Percentiles rank a stretch among this genome's conserved stretches.
phyloP scores from a whole-genome alignment of 345 rosid species.

The Brassica cretica region DNA sequence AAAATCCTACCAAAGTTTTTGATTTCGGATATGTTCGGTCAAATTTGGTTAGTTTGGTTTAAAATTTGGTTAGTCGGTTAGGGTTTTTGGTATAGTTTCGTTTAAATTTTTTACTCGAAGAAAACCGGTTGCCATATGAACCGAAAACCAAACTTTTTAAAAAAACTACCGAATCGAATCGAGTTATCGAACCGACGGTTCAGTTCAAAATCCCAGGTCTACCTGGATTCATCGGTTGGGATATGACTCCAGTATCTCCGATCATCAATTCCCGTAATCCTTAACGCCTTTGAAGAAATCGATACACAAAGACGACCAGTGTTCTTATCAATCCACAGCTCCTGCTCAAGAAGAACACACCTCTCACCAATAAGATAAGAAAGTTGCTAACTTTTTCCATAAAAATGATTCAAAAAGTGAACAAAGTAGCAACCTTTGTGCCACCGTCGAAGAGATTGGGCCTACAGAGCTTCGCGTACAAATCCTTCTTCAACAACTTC shows the following conservation, averaged over 20 bases:
- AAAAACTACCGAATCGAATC: too few relatives aligned
- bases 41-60: too few relatives aligned
- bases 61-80: background rate
- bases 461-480: constrained; percentile 47
- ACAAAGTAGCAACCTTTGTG: constrained; percentile 46
- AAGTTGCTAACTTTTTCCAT: background rate
- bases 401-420: background rate
- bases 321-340: constrained; percentile 63
- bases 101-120: background rate
- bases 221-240: constrained; percentile 63
- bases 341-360: constrained; percentile 40
- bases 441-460: constrained; percentile 51
- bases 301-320: constrained; percentile 60
- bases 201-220: background rate
- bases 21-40: background rate
- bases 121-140: background rate
- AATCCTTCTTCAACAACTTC: constrained; percentile 46
- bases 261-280: constrained; percentile 79
- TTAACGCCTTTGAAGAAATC: constrained; percentile 56
- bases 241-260: constrained; percentile 71
- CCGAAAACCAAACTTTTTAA: background rate
- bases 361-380: background rate
- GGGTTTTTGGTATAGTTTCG: background rate
- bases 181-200: background rate
- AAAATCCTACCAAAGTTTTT: background rate